phyloP scores from a whole-genome alignment of 2,329 filamentous ascomycete species.

The Colletotrichum paranaense region DNA sequence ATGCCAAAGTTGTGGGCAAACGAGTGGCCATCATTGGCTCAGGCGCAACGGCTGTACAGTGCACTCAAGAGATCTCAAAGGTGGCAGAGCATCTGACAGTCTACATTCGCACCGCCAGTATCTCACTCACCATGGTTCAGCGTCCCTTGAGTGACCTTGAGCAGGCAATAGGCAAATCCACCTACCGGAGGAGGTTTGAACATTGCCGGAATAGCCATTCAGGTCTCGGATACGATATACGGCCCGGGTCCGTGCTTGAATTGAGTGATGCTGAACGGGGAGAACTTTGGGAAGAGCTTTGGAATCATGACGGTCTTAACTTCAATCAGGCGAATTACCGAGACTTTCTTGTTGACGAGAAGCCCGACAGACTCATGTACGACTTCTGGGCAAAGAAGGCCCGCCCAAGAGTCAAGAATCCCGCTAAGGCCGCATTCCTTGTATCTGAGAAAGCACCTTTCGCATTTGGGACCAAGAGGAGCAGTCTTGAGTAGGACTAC shows the following conservation, averaged over 20 bases:
- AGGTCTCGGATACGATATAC: constrained; percentile 61
- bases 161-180: constrained; percentile 51
- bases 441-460: constrained; percentile 58
- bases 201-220: constrained; percentile 57
- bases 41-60: constrained; percentile 45
- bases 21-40: constrained; percentile 44
- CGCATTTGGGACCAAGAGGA: constrained; percentile 58
- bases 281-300: constrained; percentile 56
- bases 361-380: constrained; percentile 58
- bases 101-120: constrained; percentile 69
- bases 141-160: constrained; percentile 55
- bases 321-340: constrained; percentile 58
- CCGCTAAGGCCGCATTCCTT: constrained; percentile 55
- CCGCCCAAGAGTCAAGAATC: constrained; percentile 55
- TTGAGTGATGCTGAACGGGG: constrained; percentile 53
- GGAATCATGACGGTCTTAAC: constrained; percentile 57
- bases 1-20: constrained; percentile 38
- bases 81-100: constrained; percentile 50
- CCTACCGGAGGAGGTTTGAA: constrained; percentile 54
- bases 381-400: constrained; percentile 61
- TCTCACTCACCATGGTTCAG: constrained; percentile 68
- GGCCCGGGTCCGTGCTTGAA: constrained; percentile 57
- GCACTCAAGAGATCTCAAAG: constrained; percentile 48
- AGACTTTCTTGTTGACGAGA: constrained; percentile 54
- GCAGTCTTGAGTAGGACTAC: constrained; percentile 58